Base-by-base conservation (phyloP, 108 stramenopile species). In the Aurantiochytrium sp. region DNA sequence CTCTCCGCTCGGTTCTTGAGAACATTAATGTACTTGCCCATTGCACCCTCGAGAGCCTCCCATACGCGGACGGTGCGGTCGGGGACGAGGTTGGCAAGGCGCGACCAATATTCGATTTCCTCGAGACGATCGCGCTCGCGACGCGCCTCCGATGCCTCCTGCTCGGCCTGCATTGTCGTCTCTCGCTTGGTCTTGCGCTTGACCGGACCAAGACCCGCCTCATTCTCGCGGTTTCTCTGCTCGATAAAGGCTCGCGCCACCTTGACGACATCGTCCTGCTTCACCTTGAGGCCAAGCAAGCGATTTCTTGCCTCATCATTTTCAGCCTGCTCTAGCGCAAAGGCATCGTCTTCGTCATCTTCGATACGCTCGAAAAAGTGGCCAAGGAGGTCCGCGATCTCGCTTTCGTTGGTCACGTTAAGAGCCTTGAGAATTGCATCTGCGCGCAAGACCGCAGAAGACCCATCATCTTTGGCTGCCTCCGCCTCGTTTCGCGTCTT, bases 311-410 rank as follows among this genome's bases (percentile, higher is more conserved):
- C 89, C 28, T 90, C 87, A 2, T 90, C 73, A 4, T 89, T 53
- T 16, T 71, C 72, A 12, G 44, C 49, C 45, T 64, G 21, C 47
- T 91, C 58, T 44, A 76, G 45, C 57, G 90, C 58, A 5, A 89
- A 90, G 25, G 60, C 49, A 29, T 91, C 91, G 25, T 93, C 92
- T 4, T 71, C 21, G 44, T 71, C 72, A 18, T 69, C 88, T 51
- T 71, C 88, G 18, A 91, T 90, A 25, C 93, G 92, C 5, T 58
- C 73, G 59, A 95, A 94, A 88, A 95, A 95, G 89, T 94, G 93
- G 18, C 58, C 59, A 51, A 92, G 35, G n/a, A 95, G 76, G 55
- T 89, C 91, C 60, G 58, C 60, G 49, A 95, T 42, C 69, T 94
- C 93, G 19, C 21, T 58, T 73, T 94, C 92, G 28, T 47, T 58